A percentile compares a stretch with the other conserved stretches of the same genome.
Conservation (phyloP, 2,329 filamentous ascomycete species). For the Penicillium sp. region DNA sequence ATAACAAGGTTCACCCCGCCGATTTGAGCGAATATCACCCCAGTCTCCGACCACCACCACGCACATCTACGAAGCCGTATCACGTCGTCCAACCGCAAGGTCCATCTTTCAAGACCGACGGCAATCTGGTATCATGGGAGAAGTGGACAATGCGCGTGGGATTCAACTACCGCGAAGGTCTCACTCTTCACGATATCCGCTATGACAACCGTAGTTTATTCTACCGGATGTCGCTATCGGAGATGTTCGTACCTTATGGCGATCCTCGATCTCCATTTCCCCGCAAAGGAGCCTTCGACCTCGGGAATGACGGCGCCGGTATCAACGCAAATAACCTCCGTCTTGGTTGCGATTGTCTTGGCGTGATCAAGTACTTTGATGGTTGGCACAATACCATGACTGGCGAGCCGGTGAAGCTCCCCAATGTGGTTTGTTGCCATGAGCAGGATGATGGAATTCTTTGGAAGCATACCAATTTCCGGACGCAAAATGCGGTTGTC, state of each 20-base stretch:
- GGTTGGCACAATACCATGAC: constrained; percentile 36
- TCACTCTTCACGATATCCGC: constrained; percentile 43
- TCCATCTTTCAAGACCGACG: constrained; percentile 32
- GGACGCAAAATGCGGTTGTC: constrained; percentile 36
- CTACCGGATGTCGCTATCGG: constrained; percentile 44
- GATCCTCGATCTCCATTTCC: constrained; percentile 44
- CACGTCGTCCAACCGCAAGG: constrained; percentile 40
- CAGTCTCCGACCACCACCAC: constrained; percentile 27
- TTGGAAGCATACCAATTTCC: constrained; percentile 45
- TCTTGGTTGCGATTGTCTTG: constrained; percentile 47
- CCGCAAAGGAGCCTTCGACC: constrained; percentile 48
- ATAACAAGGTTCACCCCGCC: constrained; percentile 13
- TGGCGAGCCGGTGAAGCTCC: constrained; percentile 39
- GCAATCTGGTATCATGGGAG: constrained; percentile 40
- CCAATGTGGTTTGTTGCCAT: constrained; percentile 47
- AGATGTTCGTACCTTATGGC: constrained; percentile 50
- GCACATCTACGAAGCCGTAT: constrained; percentile 39
- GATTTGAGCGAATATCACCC: constrained; percentile 37
- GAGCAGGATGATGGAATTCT: constrained; percentile 42
- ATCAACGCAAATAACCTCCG: constrained; percentile 45
- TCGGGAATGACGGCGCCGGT: constrained; percentile 47
- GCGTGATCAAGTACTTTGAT: constrained; percentile 47
- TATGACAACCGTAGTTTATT: constrained; percentile 44
- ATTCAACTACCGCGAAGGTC: constrained; percentile 49
- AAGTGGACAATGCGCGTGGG: constrained; percentile 47